Base-by-base conservation (phyloP, 441 rosid species). In the Pelargonium citronellum region DNA sequence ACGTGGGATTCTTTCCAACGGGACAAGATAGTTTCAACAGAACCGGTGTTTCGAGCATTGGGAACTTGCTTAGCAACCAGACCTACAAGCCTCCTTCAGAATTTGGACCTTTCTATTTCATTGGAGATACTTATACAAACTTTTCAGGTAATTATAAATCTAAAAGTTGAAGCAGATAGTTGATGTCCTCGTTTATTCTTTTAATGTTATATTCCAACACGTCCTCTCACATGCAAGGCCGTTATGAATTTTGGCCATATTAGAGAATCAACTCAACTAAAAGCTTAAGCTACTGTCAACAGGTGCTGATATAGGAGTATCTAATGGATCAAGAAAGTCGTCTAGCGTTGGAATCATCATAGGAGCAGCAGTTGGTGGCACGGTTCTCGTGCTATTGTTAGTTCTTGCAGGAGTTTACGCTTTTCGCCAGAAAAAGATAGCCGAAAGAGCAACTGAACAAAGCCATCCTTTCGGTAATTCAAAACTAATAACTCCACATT, bases 401-500 rank as follows among this genome's bases (percentile, higher is more conserved):
- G 61, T 75, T 20, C 34, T 85, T 19, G 96, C 90, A 2, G 93
- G 95, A 13, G 17, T 84, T 66, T 91, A 91, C 34, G 91, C 87
- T 71, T 74, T 74, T 62, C 84, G 75, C 55, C 96, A 90, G 64
- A 94, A 83, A 82, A 85, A 55, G 81, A 90, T 75, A 84, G 95
- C 95, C 67, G 75, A 83, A 49, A 85, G 65, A 81, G 97, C 89
- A 66, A 80, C 75, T 12, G 82, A 73, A 55, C 81, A 69, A 69
- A 84, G 75, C 77, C 80, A 84, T 73, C 93, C 90, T 72, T 91
- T 89, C 63, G 97, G 97, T 91, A 80, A 61, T 68, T 41, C 11
- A 69, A 47, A 34, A 70, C 66, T 30, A 58, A 30, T 0, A 55
- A 2, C 55, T 19, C 62, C 0, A 15, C 67, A 17, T 58, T 55